Base-by-base conservation (phyloP, 495 filamentous ascomycete species). In the Staphylotrichum tortipilum region DNA sequence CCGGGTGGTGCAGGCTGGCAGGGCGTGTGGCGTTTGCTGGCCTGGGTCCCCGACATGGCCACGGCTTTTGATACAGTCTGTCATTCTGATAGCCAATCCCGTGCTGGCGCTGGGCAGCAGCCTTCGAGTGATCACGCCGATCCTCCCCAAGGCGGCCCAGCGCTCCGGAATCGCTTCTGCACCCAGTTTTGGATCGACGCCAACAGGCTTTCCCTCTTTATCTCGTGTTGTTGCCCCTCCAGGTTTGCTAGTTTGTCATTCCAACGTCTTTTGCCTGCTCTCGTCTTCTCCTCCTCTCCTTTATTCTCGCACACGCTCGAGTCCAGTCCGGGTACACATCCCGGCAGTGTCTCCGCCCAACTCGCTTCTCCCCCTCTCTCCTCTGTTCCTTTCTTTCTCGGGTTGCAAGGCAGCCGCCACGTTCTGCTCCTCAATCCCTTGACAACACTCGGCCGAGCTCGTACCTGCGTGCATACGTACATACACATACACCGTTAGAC, bases 51-150 rank as follows among this genome's bases (percentile, higher is more conserved):
- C 43, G 31, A 26, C 30, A 24, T 46, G 43, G 43, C 30, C n/a
- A n/a, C n/a, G n/a, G n/a, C n/a, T n/a, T 46, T 23, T 6, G 26
- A 28, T 19, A 4, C 28, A 21, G 14, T 4, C 12, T 15, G 40
- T 29, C 8, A 21, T 22, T 4, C 12, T 15, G 40, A 37, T 14
- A 36, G 19, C 50, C 36, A 47, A 42, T 52, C 50, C 35, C 10
- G 28, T 14, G 30, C 28, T 24, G n/a, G 28, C 17, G 30, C 28
- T 24, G 28, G 29, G 29, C 11, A 7, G 17, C 22, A 4, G 21
- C 22, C 26, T 17, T 46, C 30, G 29, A 15, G 35, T 52, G 50
- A 47, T 47, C 35, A 34, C 42, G 50, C 37, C 29, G 50, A 52
- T 52, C 50, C 9, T 39, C 38, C 15, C 19, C 41, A 45, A n/a